These are phyloP conservation scores for Trichoderma sp. DNA, from an alignment of 2,329 filamentous ascomycete species.

Conservation along the genomic window DNA sequence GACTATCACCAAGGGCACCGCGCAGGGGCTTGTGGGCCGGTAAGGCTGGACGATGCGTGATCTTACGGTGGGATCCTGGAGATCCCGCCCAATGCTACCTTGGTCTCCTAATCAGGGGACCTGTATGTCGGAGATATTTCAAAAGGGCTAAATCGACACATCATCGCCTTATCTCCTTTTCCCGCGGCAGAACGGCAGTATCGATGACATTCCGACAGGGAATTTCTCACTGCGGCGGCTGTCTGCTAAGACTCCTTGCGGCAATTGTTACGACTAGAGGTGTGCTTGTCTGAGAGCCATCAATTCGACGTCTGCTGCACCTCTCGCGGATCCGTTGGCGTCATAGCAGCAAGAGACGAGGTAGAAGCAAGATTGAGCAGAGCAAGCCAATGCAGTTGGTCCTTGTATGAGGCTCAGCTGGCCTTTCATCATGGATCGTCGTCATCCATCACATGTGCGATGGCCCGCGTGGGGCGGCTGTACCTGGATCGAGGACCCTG, in stretches of 20 bases:
- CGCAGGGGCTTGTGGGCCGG: not conserved
- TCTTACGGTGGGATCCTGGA: slow-evolving; percentile 13
- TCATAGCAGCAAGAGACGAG: not conserved
- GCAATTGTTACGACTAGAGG: not conserved
- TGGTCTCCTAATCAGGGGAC: not conserved
- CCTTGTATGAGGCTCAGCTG: too few relatives aligned
- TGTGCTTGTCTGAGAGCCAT: not conserved
- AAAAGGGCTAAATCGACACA: not conserved
- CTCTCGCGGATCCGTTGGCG: not conserved
- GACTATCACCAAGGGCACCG: not conserved
- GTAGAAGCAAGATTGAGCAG: not conserved
- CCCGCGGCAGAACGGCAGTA: not conserved
- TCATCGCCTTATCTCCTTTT: not conserved
- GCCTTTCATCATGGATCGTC: not conserved
- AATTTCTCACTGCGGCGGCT: not conserved
- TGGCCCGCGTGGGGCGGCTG: not conserved
- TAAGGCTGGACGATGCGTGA: slow-evolving; percentile 11
- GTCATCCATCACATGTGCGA: not conserved
- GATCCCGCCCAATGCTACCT: slow-evolving; percentile 10
- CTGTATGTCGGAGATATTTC: not conserved
- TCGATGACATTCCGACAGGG: not conserved
- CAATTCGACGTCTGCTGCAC: not conserved
- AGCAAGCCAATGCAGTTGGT: not conserved
- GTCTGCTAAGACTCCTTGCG: not conserved
- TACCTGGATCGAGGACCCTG: not conserved